Evolutionary conservation across 2,329 filamentous ascomycete genomes (phyloP).

Genomic region (Ophiocordyceps sinensis): DNA sequence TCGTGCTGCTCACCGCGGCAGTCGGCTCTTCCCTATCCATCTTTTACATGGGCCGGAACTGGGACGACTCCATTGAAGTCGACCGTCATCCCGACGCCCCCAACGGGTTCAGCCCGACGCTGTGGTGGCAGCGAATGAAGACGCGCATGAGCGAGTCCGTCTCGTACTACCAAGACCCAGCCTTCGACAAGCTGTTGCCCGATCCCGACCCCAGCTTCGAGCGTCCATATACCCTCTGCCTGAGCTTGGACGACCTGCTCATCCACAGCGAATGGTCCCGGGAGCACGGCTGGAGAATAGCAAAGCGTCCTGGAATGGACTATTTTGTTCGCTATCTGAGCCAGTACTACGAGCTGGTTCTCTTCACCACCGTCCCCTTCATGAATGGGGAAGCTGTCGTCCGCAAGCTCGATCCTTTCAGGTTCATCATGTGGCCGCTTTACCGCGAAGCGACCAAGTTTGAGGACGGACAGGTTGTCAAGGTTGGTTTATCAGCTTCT

Average conservation of each 20-base stretch:
- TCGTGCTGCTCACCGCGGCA: constrained; percentile 51
- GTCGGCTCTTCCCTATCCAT: constrained; percentile 41
- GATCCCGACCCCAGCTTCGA: constrained; percentile 66
- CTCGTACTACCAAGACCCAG: constrained; percentile 90
- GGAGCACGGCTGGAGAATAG: constrained; percentile 88
- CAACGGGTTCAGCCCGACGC: constrained; percentile 59
- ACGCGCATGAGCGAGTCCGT: constrained; percentile 63
- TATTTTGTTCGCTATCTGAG: constrained; percentile 95
- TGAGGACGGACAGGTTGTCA: constrained; percentile 89
- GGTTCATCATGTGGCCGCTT: constrained; percentile 87
- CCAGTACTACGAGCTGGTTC: constrained; percentile 94
- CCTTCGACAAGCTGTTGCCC: constrained; percentile 84
- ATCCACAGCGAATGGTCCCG: constrained; percentile 91
- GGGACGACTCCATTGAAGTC: constrained; percentile 70
- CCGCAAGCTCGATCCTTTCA: constrained; percentile 87
- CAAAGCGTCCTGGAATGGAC: constrained; percentile 88
- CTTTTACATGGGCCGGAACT: constrained; percentile 74
- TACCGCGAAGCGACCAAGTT: constrained; percentile 97
- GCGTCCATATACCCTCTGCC: constrained; percentile 80
- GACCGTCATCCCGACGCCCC: constrained; percentile 55
- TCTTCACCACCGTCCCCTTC: constrained; percentile 83
- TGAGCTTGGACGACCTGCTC: constrained; percentile 86
- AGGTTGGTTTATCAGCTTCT: constrained; percentile 37
- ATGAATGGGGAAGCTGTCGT: constrained; percentile 73
- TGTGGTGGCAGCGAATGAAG: constrained; percentile 70